Evolutionary conservation across 2,329 filamentous ascomycete genomes (phyloP).

Genomic region (Neopestalotiopsis rosae): DNA sequence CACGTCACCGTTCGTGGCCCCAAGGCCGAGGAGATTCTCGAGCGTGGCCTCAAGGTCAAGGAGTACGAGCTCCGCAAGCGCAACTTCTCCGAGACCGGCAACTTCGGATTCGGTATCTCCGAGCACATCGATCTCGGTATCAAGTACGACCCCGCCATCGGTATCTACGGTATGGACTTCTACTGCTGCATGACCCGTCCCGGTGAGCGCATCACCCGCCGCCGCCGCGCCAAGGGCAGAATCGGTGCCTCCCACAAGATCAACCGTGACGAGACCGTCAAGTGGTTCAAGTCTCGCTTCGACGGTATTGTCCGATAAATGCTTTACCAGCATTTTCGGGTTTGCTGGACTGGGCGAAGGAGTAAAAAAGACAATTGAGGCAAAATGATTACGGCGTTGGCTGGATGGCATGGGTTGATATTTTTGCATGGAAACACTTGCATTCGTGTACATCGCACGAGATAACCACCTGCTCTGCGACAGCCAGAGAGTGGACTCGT

Average conservation of each 20-base stretch:
- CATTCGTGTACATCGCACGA: constrained; percentile 45
- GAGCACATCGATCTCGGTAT: constrained; percentile 99
- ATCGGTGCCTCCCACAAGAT: constrained; percentile 92
- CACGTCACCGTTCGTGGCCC: constrained; percentile 99
- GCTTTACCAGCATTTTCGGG: constrained; percentile 29
- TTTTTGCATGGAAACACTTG: constrained; percentile 43
- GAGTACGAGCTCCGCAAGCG: constrained; percentile 99
- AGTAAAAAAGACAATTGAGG: constrained; percentile 28
- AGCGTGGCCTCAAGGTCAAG: constrained; percentile 99
- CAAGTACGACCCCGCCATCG: constrained; percentile 98
- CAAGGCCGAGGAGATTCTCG: constrained; percentile 99
- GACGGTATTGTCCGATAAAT: constrained; percentile 98
- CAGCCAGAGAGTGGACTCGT: constrained; percentile 7
- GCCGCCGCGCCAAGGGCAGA: constrained; percentile 84
- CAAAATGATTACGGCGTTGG: constrained; percentile 40
- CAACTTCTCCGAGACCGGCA: constrained; percentile 99
- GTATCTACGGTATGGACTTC: constrained; percentile 99
- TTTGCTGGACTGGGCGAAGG: constrained; percentile 27
- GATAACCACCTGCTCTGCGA: constrained; percentile 44
- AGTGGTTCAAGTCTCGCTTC: constrained; percentile 93
- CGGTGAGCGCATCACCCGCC: constrained; percentile 96
- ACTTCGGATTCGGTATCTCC: constrained; percentile 99
- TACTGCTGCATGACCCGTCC: constrained; percentile 99
- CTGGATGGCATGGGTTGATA: constrained; percentile 41
- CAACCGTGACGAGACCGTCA: constrained; percentile 92